phyloP scores from a whole-genome alignment of 202 grass and related monocot species.

The Hordeum pubiflorum region DNA sequence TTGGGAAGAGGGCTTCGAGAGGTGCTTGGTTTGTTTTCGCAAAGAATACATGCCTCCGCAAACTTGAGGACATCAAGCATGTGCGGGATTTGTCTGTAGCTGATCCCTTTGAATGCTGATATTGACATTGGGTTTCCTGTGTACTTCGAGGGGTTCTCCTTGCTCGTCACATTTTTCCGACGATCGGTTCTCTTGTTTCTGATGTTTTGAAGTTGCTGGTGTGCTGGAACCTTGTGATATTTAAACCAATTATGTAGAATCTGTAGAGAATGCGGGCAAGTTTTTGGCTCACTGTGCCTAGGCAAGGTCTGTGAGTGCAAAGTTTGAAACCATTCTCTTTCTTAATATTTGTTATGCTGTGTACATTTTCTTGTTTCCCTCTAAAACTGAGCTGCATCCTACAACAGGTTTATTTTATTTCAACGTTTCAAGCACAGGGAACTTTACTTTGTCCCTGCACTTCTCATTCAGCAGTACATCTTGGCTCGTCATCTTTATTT shows the following conservation, averaged over 20 bases:
- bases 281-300: neutral
- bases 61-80: neutral
- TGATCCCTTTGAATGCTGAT: neutral
- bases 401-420: neutral
- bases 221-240: neutral
- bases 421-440: neutral
- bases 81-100: neutral
- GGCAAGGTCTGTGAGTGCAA: neutral
- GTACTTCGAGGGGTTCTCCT: neutral
- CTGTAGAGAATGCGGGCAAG: neutral
- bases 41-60: neutral
- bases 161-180: neutral
- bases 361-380: neutral
- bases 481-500: neutral
- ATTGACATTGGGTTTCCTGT: neutral
- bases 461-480: neutral
- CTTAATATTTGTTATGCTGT: neutral
- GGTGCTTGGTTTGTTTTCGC: neutral
- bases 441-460: neutral
- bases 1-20: neutral
- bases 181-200: neutral
- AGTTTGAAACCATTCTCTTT: neutral
- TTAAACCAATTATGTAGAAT: neutral
- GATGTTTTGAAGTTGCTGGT: neutral
- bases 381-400: neutral